Evolutionary conservation across 345 rosid genomes (phyloP), one percentile per base, ranked within the genome.

Genomic region (Barbarea vulgaris): DNA sequence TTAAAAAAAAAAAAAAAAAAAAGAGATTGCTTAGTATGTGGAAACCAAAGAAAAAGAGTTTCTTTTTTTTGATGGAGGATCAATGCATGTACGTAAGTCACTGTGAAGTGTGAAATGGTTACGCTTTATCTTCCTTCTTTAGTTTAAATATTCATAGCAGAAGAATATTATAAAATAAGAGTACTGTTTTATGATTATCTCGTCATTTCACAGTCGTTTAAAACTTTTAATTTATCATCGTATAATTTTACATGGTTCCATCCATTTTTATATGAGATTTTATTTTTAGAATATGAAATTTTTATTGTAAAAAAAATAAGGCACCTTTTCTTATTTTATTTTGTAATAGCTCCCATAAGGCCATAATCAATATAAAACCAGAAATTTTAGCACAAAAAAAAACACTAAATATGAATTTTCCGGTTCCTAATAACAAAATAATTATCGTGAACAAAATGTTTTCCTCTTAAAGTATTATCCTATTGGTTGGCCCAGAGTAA

Each of bases 31-130:
- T 69, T 46, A 21, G 21, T 61, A 47, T 60, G 73, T 60, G 62
- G 70, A 73, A 73, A 53, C 37, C 53, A 73, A 68, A 72, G 77
- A 42, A 61, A 78, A 72, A 59, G 68, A 27, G 68, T 73, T 60
- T 67, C 73, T 73, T 73, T 73, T 72, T 33, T 73, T 72, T 33
- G 27, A 14, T 31, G 19, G 67, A 72, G 41, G 72, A 66, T 57
- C 74, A 50, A 60, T 75, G 79, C 79, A 69, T 76, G 79, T 51
- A 50, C 51, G 39, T 51, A 59, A 67, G 39, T 65, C 67, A 66
- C 72, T 74, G 39, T 62, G 62, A 55, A n/a, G 48, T 75, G 69
- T 75, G 79, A 68, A 60, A 76, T 68, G 79, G 70, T 33, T 61
- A 61, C 56, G 7, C 56, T 76, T 76, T 61, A 21, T 52, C 68